Base-by-base conservation (phyloP, 164 flowering plant species). In the Kingdonia uniflora region DNA sequence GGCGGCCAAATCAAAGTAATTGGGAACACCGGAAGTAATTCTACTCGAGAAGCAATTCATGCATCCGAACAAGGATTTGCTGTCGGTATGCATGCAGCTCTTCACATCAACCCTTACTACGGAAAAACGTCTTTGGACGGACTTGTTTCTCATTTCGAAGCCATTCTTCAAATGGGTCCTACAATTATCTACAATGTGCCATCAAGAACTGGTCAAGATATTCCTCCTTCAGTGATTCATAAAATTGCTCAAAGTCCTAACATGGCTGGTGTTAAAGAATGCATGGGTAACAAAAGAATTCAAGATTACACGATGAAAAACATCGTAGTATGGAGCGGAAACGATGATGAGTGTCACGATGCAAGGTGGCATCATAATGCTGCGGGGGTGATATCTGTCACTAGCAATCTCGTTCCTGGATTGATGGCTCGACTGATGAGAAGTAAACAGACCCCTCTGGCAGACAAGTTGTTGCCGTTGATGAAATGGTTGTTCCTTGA, bases 1-100 rank as follows among this genome's bases (percentile, higher is more conserved):
- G 95, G 97, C 19, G 79, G 75, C 25, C 70, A 78, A n/a, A 65
- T 89, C 51, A 86, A 89, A 55, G 97, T 89, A 25, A 84, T 89
- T 63, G 97, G 97, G 19, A 89, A 89, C 68, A 84, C 94, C 6
- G 94, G 97, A 67, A 89, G 97, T 57, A 86, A 86, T 76, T 89
- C 90, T 11, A 89, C 95, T 0, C 57, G 94, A 57, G 97, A 89
- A 80, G 97, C 97, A 33, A 80, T 89, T 42, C 95, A 86, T 70
- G 97, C 97, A 11, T 77, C 90, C 6, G 95, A 89, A 51, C 94
- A 86, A 43, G 97, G 94, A 24, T 89, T 86, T 74, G 94, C 94
- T 25, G 95, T 86, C 19, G 97, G 97, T 46, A 89, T 89, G 94
- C 90, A 89, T 60, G 97, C 90, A 14, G 87, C 95, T 5, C 86